Conservation (phyloP, 768 basidiomycete genomes). For the Termitomyces sp. region DNA sequence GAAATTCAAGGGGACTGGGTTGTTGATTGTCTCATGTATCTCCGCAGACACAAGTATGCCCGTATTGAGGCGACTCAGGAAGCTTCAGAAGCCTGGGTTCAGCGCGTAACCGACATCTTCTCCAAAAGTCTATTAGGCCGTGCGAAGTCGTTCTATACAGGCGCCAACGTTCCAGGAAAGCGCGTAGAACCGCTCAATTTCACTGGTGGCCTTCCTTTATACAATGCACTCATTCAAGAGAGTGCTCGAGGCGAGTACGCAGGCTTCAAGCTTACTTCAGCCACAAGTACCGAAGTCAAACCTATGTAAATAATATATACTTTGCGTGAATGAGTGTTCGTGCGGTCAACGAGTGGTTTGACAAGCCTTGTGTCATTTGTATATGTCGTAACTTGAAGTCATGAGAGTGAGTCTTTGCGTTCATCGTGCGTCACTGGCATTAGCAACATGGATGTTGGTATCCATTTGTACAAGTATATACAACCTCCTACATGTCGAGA, state of each 20-base stretch:
- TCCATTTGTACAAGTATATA: too few relatives aligned
- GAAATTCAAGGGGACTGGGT: constrained; percentile 22
- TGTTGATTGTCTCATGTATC: constrained; percentile 14
- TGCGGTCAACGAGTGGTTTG: neutral
- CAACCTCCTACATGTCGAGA: too few relatives aligned
- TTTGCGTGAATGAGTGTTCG: neutral
- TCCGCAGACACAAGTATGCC: constrained; percentile 9
- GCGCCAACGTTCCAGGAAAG: constrained; percentile 21
- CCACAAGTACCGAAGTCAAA: neutral
- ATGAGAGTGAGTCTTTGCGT: too few relatives aligned
- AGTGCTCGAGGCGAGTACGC: constrained; percentile 13
- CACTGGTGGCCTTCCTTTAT: constrained; percentile 18
- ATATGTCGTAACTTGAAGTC: too few relatives aligned
- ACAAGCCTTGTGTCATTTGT: too few relatives aligned
- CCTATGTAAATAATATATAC: neutral
- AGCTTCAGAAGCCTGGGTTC: constrained; percentile 10
- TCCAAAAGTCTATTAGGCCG: constrained; percentile 11
- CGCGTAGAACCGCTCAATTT: constrained; percentile 16
- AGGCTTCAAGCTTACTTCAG: constrained; percentile 7
- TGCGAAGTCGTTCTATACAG: constrained; percentile 21
- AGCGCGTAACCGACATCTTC: constrained; percentile 11
- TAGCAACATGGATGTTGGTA: too few relatives aligned
- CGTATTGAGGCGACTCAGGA: constrained; percentile 10
- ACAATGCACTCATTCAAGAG: constrained; percentile 11
- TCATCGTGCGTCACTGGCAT: too few relatives aligned